phyloP scores from a whole-genome alignment of 495 filamentous ascomycete species.

The Hypoxylon fragiforme region DNA sequence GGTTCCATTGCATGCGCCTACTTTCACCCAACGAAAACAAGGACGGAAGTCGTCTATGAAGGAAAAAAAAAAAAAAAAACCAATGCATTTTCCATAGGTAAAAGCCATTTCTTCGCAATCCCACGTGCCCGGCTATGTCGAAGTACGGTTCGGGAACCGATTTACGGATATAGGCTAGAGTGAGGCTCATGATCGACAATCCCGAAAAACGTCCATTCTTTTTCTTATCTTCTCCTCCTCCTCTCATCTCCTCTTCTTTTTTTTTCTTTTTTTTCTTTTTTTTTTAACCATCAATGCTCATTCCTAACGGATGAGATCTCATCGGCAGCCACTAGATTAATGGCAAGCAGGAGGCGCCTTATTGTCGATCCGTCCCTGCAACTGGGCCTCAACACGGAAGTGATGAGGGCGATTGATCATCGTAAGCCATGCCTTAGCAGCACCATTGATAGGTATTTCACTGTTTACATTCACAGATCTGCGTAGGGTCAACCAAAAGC shows the following conservation, averaged over 20 bases:
- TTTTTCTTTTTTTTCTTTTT: no score
- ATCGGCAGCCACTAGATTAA: conserved; percentile 1
- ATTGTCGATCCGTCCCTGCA: conserved; percentile 18
- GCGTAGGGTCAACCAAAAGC: no score
- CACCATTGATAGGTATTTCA: neutral
- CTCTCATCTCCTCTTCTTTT: no score
- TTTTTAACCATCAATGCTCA: no score
- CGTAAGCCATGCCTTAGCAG: neutral
- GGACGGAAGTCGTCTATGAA: conserved; percentile 16
- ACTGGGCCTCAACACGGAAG: conserved; percentile 11
- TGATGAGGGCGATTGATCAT: neutral
- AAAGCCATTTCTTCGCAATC: conserved; percentile 8
- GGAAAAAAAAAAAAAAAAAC: no score
- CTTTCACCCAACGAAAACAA: conserved; percentile 24
- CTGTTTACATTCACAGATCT: no score
- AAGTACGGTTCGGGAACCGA: conserved; percentile 30
- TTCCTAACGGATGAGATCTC: conserved; percentile 15
- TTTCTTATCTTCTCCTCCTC: conserved; percentile 17
- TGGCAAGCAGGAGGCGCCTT: conserved; percentile 4
- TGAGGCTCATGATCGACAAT: conserved; percentile 33
- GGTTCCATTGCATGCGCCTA: conserved; percentile 32
- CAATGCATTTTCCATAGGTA: conserved; percentile 3
- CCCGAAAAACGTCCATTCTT: conserved; percentile 4
- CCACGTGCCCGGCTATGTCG: conserved; percentile 27
- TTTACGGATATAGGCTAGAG: conserved; percentile 16